These are phyloP conservation scores for Candida tropicalis DNA, from an alignment of 1,139 yeast species.

Conservation along the genomic window DNA sequence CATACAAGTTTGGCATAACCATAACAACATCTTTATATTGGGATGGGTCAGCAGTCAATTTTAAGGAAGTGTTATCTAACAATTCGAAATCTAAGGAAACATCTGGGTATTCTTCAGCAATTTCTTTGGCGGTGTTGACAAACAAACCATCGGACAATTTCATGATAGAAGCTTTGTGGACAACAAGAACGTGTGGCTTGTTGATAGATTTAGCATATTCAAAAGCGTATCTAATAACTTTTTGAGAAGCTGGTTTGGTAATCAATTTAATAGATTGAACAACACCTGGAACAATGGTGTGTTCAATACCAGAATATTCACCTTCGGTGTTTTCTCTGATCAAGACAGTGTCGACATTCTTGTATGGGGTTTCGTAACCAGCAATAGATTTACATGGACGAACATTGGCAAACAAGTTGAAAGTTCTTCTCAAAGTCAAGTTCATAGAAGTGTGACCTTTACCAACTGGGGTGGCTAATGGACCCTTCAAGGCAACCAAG, in stretches of 20 bases:
- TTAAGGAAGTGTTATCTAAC: constrained; percentile 93
- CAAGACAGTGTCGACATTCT: constrained; percentile 90
- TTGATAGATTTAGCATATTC: constrained; percentile 91
- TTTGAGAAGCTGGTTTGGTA: constrained; percentile 94
- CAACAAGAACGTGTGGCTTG: constrained; percentile 90
- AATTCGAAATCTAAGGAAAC: constrained; percentile 81
- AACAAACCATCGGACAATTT: constrained; percentile 97
- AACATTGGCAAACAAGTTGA: constrained; percentile 93
- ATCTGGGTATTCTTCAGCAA: constrained; percentile 91
- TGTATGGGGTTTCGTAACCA: constrained; percentile 94
- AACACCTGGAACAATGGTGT: constrained; percentile 96
- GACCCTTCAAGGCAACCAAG: constrained; percentile 95
- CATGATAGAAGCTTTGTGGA: constrained; percentile 98
- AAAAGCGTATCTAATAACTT: constrained; percentile 94
- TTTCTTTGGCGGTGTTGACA: constrained; percentile 86
- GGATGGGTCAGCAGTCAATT: constrained; percentile 85
- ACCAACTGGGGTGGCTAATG: constrained; percentile 97
- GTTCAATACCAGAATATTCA: constrained; percentile 99
- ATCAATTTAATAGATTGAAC: constrained; percentile 97
- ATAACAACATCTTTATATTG: constrained; percentile 81
- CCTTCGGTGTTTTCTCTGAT: constrained; percentile 99
- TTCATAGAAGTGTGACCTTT: constrained; percentile 98
- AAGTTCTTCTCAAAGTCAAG: constrained; percentile 95
- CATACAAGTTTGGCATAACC: constrained; percentile 99
- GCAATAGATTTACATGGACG: constrained; percentile 94